Evolutionary conservation across 345 rosid species (phyloP), one percentile per base, ranked within the genome.

Genomic region (Angophora floribunda): DNA sequence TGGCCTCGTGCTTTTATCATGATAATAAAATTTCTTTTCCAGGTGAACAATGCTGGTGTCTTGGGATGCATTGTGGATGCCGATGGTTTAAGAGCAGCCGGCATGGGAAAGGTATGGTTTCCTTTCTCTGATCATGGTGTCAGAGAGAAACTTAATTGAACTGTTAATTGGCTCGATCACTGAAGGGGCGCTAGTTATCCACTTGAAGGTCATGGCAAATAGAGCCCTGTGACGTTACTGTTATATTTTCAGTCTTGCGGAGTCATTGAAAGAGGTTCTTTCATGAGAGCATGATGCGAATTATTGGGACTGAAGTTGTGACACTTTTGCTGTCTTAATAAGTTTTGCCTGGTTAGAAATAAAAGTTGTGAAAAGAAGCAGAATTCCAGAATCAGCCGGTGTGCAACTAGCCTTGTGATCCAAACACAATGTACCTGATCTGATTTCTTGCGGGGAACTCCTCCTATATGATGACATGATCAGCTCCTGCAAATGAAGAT

Each of bases 1-100:
- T 75, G 41, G 45, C 49, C 14, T 26, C 65, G 22, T 65, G 65
- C 87, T 70, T 59, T 59, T 59, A 59, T 26, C 11, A 9, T 16
- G 44, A 7, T 67, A 21, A 67, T 32, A 32, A 32, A 67, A 67
- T 67, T 36, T 67, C 22, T 32, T 67, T 30, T 30, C 44, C 44
- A 89, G 91, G 90, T 91, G 65, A 91, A 89, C 85, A 91, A 91
- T 57, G 91, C 91, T 19, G 92, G 87, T 22, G 28, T 86, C 51
- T 11, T 10, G 28, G 92, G 89, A 61, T 88, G n/a, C 13, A 32
- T 87, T 9, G n/a, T 44, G 12, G 87, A 91, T 53, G 85, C 53
- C 15, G 90, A 91, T 14, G 90, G 87, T 50, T 63, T 88, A 9
- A 84, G 50, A 57, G 86, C 87, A 36, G 30, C 86, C 4, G 12